Conservation (phyloP, 768 basidiomycete species). For the Jaapia argillacea region DNA sequence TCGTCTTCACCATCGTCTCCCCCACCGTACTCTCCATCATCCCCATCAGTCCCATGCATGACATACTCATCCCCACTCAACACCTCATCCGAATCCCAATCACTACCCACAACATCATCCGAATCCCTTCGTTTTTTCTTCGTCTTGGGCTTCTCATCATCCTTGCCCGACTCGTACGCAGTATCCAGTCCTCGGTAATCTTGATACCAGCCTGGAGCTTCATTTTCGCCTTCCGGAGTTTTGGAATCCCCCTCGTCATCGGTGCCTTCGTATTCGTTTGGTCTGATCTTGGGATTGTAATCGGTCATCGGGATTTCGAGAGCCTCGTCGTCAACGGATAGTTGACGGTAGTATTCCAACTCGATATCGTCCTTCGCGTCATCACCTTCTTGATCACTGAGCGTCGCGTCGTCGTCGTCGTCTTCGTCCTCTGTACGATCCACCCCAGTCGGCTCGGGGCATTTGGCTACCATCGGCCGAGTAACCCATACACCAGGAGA, state of each 20-base stretch:
- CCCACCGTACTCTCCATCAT: constrained; percentile 28
- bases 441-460: background rate
- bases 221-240: background rate
- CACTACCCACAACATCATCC: background rate
- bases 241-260: background rate
- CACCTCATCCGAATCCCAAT: background rate
- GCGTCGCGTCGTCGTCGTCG: background rate
- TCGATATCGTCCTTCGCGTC: background rate
- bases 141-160: background rate
- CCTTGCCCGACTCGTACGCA: background rate
- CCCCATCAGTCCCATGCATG: constrained; percentile 29
- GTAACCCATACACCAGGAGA: background rate
- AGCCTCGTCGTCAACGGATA: too few species aligned
- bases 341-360: too few species aligned
- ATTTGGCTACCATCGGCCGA: background rate
- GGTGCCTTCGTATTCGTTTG: background rate
- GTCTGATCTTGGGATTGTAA: background rate
- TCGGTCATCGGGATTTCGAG: background rate
- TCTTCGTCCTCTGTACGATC: too few species aligned
- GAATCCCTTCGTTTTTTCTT: background rate
- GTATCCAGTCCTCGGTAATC: background rate
- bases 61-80: constrained; percentile 25
- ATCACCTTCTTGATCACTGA: background rate
- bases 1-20: constrained; percentile 24
- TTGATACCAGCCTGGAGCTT: background rate